A percentile compares a stretch with the other conserved stretches of the same genome.
These are phyloP conservation scores for Phytopythium sindhum DNA, from an alignment of 352 stramenopile genomes.

Conservation along the genomic window DNA sequence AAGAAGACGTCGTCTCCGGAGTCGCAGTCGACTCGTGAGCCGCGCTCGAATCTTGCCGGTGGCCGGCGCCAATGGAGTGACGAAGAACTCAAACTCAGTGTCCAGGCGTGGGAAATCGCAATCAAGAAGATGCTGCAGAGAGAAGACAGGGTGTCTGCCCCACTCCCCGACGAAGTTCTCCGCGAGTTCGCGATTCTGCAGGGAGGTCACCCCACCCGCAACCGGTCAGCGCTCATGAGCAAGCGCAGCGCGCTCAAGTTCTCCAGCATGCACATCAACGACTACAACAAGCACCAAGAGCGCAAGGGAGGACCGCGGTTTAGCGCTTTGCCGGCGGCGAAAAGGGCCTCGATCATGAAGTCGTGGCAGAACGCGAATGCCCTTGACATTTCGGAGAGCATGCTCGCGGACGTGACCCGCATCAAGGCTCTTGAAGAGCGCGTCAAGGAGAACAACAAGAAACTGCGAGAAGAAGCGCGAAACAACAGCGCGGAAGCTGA, in stretches of 20 bases:
- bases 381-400: conserved; percentile 23
- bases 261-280: conserved; percentile 22
- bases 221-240: conserved; percentile 22
- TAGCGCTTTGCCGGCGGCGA: conserved; percentile 11
- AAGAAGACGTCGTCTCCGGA: neutral
- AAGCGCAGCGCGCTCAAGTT: conserved; percentile 27
- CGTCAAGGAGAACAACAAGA: neutral
- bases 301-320: conserved; percentile 26
- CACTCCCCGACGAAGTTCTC: conserved; percentile 29
- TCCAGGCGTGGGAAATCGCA: conserved; percentile 25
- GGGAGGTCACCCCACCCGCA: conserved; percentile 14
- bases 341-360: conserved; percentile 20
- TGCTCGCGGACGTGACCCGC: conserved; percentile 5
- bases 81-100: conserved; percentile 23
- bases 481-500: neutral
- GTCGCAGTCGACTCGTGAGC: neutral
- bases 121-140: conserved; percentile 17
- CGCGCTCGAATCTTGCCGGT: neutral
- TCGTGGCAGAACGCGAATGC: conserved; percentile 34
- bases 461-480: neutral
- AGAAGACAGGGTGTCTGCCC: conserved; percentile 13
- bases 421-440: neutral
- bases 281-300: conserved; percentile 32
- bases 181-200: conserved; percentile 24
- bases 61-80: conserved; percentile 16